Evolutionary conservation across 2,329 filamentous ascomycete genomes (phyloP), one percentile per base, ranked within the genome.

Genomic region (Truncatella angustata): DNA sequence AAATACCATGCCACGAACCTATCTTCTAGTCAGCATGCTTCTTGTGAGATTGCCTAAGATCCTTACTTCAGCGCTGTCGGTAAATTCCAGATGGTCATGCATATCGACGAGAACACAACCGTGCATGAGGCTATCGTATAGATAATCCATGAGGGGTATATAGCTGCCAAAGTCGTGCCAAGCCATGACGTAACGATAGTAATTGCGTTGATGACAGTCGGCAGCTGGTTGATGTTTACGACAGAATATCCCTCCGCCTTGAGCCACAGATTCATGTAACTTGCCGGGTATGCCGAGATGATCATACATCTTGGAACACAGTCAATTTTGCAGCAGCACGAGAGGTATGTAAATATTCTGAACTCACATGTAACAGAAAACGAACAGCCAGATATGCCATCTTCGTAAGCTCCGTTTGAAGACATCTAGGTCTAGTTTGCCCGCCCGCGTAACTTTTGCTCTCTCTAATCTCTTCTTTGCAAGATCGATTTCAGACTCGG

Each of bases 251-350:
- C 70, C 24, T 76, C 72, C 1, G 70, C 69, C 53, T 79, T 79
- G 36, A 80, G 70, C 77, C 77, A 80, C 10, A 80, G 70, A 26
- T 71, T 77, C 76, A 80, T 80, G 51, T 80, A 79, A 0, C 63
- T 60, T 3, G 65, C 58, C 0, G 75, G 75, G 52, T 80, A 80
- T 0, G 67, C 67, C 0, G 71, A 71, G n/a, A 72, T 66, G 40
- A 73, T 72, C 70, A 75, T 73, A 61, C 67, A 74, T 7, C 71
- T 74, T 40, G 1, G 43, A 10, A n/a, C 9, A 30, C 10, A 3
- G n/a, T 10, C 6, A 21, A 16, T 16, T 12, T 20, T 24, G 4
- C n/a, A n/a, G n/a, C n/a, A n/a, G n/a, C n/a, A n/a, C n/a, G n/a
- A n/a, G n/a, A n/a, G n/a, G n/a, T n/a, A n/a, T n/a, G n/a, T n/a